A percentile compares a stretch with the other conserved stretches of the same genome.
Conservation (phyloP, 1,139 yeast genomes). For the Pichia sorboxylosa region DNA sequence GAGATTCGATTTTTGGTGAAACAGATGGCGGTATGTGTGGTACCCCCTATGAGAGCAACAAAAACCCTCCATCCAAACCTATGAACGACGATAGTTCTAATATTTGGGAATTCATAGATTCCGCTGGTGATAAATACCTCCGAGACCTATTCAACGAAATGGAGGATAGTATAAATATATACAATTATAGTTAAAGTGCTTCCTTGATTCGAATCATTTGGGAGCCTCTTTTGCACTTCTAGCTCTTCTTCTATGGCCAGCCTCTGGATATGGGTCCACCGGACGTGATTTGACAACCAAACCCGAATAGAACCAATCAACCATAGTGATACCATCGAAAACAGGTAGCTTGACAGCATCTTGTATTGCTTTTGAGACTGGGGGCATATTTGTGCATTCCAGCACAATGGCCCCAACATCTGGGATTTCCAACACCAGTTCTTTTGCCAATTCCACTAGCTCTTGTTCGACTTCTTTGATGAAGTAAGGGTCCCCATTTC, state of each 20-base stretch:
- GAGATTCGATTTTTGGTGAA: conserved; percentile 2
- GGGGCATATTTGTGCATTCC: conserved; percentile 14
- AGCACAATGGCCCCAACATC: conserved; percentile 11
- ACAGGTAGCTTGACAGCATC: conserved; percentile 7
- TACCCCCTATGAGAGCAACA: neutral
- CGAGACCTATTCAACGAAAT: conserved; percentile 17
- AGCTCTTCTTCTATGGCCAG: conserved; percentile 15
- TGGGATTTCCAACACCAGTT: conserved; percentile 5
- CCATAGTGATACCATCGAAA: conserved; percentile 15
- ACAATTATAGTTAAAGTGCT: too few relatives aligned
- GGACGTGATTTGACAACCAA: conserved; percentile 13
- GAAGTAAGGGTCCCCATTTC: conserved; percentile 19
- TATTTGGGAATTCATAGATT: conserved; percentile 18
- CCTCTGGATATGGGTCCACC: conserved; percentile 14
- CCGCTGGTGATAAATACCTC: conserved; percentile 17
- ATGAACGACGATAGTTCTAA: conserved; percentile 4
- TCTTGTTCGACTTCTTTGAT: conserved; percentile 20
- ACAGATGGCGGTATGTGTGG: conserved; percentile 2
- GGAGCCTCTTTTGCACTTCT: conserved; percentile 15
- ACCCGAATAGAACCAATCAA: conserved; percentile 23
- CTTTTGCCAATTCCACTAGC: conserved; percentile 17
- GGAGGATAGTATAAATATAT: conserved; percentile 11
- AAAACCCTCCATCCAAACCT: conserved; percentile 1
- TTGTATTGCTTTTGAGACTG: conserved; percentile 16
- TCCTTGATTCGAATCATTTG: conserved; percentile 13